Base-by-base conservation (phyloP, 2,329 filamentous ascomycete species). In the Berkeleyomyces basicola region DNA sequence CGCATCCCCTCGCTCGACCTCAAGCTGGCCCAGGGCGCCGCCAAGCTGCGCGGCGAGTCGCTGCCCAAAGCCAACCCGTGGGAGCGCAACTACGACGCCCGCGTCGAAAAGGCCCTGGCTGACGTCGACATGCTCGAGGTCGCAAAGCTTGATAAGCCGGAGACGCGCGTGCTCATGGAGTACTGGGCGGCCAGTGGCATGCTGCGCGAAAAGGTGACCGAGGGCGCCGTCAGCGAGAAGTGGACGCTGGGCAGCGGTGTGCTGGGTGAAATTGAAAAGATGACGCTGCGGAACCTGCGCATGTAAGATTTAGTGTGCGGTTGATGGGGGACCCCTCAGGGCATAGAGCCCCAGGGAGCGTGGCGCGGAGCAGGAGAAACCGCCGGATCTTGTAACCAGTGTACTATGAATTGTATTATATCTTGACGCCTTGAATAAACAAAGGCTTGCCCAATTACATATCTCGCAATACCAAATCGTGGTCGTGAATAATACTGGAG, bases 111-210 rank as follows among this genome's bases (percentile, higher is more conserved):
- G 31, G 74, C 74, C 1, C 73, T 86, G 61, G 72, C 77, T 66
- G 76, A 76, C 53, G 75, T 79, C 47, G 72, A 75, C 64, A 74
- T 83, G 1, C 67, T 84, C 61, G 78, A 81, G 23, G 70, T 96
- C 23, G 78, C 80, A 49, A 87, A 88, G 7, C 69, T 96, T 67
- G 85, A 77, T 68, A 88, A 85, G 73, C 74, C 79, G 1, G 92
- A 97, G 74, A 84, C 88, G 9, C 82, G 86, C 65, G 80, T 83
- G 0, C 77, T 95, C 68, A 86, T 97, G 83, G 90, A 96, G 76
- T 97, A 96, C 75, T 97, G 92, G 79, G 90, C 89, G 4, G 83
- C 82, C 43, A 95, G 89, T 72, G 93, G 92, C 10, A 78, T 96
- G 71, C 72, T 95, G 70, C 82, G 87, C 66, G 77, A 81, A 65